Conservation (phyloP, 2,329 filamentous ascomycete species). For the Ophiostoma piceae region DNA sequence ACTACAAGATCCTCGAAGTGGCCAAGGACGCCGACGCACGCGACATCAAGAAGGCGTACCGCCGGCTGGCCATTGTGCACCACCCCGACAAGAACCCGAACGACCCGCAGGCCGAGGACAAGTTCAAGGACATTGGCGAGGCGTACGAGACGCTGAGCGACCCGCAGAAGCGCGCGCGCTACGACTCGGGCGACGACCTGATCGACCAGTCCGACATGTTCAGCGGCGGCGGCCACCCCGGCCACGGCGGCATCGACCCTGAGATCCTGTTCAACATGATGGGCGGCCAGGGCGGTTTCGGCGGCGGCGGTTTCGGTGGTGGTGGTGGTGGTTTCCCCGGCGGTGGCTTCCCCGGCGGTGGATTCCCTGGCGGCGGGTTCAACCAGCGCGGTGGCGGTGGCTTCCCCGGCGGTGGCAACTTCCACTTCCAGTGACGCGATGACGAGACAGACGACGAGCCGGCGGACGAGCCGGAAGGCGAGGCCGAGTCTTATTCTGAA, state of each 20-base stretch:
- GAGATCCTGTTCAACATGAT: slow-evolving; percentile 82
- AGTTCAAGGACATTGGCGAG: slow-evolving; percentile 97
- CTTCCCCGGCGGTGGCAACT: slow-evolving; percentile 32
- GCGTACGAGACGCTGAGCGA: slow-evolving; percentile 95
- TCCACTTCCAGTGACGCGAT: slow-evolving; percentile 46
- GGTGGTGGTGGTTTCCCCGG: slow-evolving; percentile 40
- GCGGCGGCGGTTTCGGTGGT: slow-evolving; percentile 44
- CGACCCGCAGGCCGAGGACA: slow-evolving; percentile 74
- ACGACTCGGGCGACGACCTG: slow-evolving; percentile 89
- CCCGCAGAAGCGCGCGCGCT: slow-evolving; percentile 83
- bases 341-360: slow-evolving; percentile 45
- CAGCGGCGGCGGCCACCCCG: slow-evolving; percentile 59
- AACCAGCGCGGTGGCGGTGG: slow-evolving; percentile 33
- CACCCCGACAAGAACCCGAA: slow-evolving; percentile 97
- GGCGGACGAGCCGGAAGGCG: slow-evolving; percentile 28
- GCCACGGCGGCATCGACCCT: slow-evolving; percentile 63
- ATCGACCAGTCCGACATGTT: slow-evolving; percentile 86
- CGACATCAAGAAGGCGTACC: slow-evolving; percentile 94
- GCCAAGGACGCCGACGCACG: slow-evolving; percentile 77
- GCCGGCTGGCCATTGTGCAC: slow-evolving; percentile 86
- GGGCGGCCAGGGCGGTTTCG: slow-evolving; percentile 55
- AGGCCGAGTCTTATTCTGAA: neutral
- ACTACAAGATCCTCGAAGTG: slow-evolving; percentile 93
- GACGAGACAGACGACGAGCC: slow-evolving; percentile 33
- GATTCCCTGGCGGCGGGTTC: slow-evolving; percentile 42